These are phyloP conservation scores for Castanea crenata DNA, from an alignment of 306 rosid species.

Conservation along the genomic window DNA sequence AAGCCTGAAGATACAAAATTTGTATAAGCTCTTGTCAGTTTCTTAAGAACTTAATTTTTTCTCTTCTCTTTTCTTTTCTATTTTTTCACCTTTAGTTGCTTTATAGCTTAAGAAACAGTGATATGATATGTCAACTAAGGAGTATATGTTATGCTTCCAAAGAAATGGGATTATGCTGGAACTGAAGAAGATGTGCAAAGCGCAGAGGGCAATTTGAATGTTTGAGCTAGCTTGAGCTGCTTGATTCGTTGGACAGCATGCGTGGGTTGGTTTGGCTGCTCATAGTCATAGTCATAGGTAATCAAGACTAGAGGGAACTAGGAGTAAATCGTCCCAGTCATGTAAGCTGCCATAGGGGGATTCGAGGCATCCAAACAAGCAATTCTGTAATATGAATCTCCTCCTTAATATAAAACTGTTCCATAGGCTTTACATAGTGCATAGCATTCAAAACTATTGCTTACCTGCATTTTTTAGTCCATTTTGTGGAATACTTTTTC, in stretches of 20 bases:
- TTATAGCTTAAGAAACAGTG: background rate
- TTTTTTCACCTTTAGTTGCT: background rate
- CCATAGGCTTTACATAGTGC: too few relatives aligned
- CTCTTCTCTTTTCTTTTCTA: background rate
- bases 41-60: background rate
- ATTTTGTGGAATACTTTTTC: too few relatives aligned
- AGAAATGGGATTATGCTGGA: background rate
- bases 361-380: background rate
- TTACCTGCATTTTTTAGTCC: too few relatives aligned
- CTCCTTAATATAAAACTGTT: too few relatives aligned
- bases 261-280: background rate
- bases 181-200: background rate
- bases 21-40: background rate
- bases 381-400: background rate
- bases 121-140: background rate
- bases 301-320: background rate
- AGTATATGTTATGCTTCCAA: background rate
- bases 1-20: constrained; percentile 33
- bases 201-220: background rate
- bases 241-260: background rate
- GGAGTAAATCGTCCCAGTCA: background rate
- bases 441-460: too few relatives aligned
- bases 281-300: background rate
- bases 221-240: background rate
- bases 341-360: background rate